Conservation (phyloP, 371 early-diverging fungal genomes). For the Thermomucor indicae-seudaticae region DNA sequence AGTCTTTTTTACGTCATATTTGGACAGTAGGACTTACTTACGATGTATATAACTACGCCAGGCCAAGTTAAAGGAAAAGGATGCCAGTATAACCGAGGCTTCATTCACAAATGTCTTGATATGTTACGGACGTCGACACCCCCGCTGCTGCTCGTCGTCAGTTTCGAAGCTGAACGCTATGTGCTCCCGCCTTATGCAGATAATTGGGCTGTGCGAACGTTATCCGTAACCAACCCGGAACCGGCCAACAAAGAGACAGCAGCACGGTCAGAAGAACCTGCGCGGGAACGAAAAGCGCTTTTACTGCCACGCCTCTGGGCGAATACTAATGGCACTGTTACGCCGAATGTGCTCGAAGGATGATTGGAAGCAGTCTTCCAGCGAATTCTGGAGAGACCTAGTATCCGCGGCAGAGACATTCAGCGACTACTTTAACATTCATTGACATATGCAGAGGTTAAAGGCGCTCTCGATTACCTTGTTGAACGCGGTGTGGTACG, state of each 20-base stretch:
- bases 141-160: slow-evolving; percentile 13
- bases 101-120: slow-evolving; percentile 9
- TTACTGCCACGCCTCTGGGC: slow-evolving; percentile 25
- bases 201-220: slow-evolving; percentile 9
- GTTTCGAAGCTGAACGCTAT: slow-evolving; percentile 20
- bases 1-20: neutral
- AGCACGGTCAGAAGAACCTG: neutral
- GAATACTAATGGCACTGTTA: slow-evolving; percentile 20
- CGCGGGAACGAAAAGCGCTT: slow-evolving; percentile 8
- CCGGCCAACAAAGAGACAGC: neutral
- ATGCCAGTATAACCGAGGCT: slow-evolving; percentile 2
- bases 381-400: slow-evolving; percentile 22
- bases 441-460: slow-evolving; percentile 17
- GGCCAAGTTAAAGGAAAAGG: neutral
- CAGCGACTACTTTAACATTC: slow-evolving; percentile 3
- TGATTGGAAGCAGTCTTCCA: slow-evolving; percentile 16
- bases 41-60: neutral
- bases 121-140: slow-evolving; percentile 6
- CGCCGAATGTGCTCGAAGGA: slow-evolving; percentile 10
- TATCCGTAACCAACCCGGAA: neutral
- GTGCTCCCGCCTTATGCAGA: slow-evolving; percentile 8
- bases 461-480: slow-evolving; percentile 18
- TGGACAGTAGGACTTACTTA: too few relatives aligned
- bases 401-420: slow-evolving; percentile 18
- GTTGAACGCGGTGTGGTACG: slow-evolving; percentile 11